Percentiles rank a stretch among this genome's conserved stretches.
Evolutionary conservation across 2,329 filamentous ascomycete genomes (phyloP).

Genomic region (Malbranchea cinnamomea): DNA sequence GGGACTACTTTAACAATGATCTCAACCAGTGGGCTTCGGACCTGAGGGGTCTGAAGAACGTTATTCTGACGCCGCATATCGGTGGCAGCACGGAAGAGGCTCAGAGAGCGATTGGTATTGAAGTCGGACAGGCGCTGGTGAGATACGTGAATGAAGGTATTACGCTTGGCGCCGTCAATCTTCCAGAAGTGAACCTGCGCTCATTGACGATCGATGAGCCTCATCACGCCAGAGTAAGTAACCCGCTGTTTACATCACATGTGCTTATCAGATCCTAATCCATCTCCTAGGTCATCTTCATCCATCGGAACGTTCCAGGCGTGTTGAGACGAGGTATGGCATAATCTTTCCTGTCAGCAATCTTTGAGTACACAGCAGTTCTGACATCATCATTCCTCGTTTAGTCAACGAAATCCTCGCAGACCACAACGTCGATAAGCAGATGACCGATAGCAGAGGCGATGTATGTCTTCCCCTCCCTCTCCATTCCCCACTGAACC

Average conservation of each 20-base stretch:
- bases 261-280: conserved; percentile 9
- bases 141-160: conserved; percentile 92
- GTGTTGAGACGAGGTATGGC: conserved; percentile 63
- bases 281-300: conserved; percentile 59
- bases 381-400: conserved; percentile 11
- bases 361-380: conserved; percentile 3
- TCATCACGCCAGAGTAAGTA: conserved; percentile 62
- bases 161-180: conserved; percentile 83
- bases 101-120: conserved; percentile 85
- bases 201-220: conserved; percentile 82
- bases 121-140: conserved; percentile 77
- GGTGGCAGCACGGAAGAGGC: conserved; percentile 96
- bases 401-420: conserved; percentile 85
- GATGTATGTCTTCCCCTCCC: conserved; percentile 43
- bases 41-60: conserved; percentile 69
- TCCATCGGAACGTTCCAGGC: conserved; percentile 92
- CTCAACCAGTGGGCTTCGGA: conserved; percentile 79
- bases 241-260: background rate
- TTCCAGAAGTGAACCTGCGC: conserved; percentile 86
- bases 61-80: conserved; percentile 93
- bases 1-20: conserved; percentile 77
- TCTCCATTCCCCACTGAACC: background rate
- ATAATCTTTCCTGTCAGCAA: background rate
- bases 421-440: conserved; percentile 96
- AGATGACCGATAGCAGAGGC: conserved; percentile 89